Conservation (phyloP, 2,329 filamentous ascomycete species). For the Madurella mycetomatis region DNA sequence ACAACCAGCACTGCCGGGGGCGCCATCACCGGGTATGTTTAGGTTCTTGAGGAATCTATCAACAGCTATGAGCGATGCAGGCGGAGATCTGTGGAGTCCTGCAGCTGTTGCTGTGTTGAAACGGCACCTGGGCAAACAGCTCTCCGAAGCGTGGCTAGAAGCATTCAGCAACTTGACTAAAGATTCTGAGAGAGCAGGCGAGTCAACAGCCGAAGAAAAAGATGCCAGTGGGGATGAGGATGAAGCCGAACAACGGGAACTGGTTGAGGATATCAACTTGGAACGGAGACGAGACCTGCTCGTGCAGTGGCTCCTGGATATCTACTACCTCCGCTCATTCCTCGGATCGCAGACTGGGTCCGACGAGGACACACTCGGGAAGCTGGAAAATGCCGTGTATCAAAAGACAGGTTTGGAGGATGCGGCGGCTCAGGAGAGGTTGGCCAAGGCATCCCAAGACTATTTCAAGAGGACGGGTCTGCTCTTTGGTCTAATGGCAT, state of each 20-base stretch:
- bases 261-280: slow-evolving; percentile 16
- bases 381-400: slow-evolving; percentile 44
- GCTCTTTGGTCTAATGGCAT: slow-evolving; percentile 70
- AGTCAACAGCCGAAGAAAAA: slow-evolving; percentile 14
- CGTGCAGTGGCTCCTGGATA: slow-evolving; percentile 60
- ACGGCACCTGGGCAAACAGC: slow-evolving; percentile 43
- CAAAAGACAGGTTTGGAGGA: slow-evolving; percentile 46
- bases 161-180: slow-evolving; percentile 31
- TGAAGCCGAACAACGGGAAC: slow-evolving; percentile 16
- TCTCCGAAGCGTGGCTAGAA: slow-evolving; percentile 48
- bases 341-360: slow-evolving; percentile 33
- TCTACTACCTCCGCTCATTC: slow-evolving; percentile 46
- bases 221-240: slow-evolving; percentile 13
- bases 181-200: slow-evolving; percentile 15
- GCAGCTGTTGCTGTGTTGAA: slow-evolving; percentile 62
- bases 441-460: slow-evolving; percentile 62
- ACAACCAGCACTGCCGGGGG: slow-evolving; percentile 65
- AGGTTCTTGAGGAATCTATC: slow-evolving; percentile 64
- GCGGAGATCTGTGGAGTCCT: slow-evolving; percentile 77
- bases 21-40: slow-evolving; percentile 73
- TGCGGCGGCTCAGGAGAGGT: slow-evolving; percentile 44
- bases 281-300: slow-evolving; percentile 42
- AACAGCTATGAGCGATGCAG: slow-evolving; percentile 62
- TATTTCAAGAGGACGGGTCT: slow-evolving; percentile 82
- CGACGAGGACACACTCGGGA: slow-evolving; percentile 34